These are phyloP conservation scores for Clarireedia sp. DNA, from an alignment of 2,329 filamentous ascomycete species.

Conservation along the genomic window DNA sequence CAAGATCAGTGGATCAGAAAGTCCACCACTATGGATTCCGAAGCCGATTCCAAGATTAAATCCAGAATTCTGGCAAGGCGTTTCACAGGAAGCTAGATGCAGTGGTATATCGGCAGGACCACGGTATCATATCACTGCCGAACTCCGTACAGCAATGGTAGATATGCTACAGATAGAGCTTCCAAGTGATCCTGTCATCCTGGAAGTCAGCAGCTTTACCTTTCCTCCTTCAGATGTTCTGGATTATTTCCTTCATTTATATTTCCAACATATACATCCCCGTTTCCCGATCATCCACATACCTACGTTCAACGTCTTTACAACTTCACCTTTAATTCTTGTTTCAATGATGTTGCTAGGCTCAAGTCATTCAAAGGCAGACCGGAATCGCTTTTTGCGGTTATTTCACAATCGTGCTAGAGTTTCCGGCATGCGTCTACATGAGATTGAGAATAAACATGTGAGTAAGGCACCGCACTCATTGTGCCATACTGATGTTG, in stretches of 20 bases:
- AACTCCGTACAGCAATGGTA: slow-evolving; percentile 17
- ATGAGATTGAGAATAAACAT: slow-evolving; percentile 22
- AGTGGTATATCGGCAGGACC: slow-evolving; percentile 14
- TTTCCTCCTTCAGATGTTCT: slow-evolving; percentile 24
- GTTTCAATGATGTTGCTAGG: slow-evolving; percentile 27
- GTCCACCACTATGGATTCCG: slow-evolving; percentile 10
- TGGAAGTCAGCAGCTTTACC: slow-evolving; percentile 19
- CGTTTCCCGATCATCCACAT: slow-evolving; percentile 24
- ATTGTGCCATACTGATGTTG: slow-evolving; percentile 3
- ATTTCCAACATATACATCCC: slow-evolving; percentile 23
- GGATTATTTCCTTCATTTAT: slow-evolving; percentile 25
- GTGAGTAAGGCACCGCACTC: slow-evolving; percentile 12
- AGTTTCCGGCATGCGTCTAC: slow-evolving; percentile 16
- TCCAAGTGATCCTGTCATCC: slow-evolving; percentile 2
- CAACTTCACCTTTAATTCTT: slow-evolving; percentile 19
- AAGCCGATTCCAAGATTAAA: slow-evolving; percentile 17
- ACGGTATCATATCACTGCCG: slow-evolving; percentile 16
- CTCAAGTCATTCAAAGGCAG: slow-evolving; percentile 22
- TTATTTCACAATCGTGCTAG: slow-evolving; percentile 24
- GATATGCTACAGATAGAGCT: slow-evolving; percentile 6
- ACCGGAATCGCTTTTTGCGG: slow-evolving; percentile 23
- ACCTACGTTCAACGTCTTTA: slow-evolving; percentile 25
- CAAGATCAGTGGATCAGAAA: slow-evolving; percentile 15
- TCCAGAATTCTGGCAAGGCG: slow-evolving; percentile 23
- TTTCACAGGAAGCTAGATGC: slow-evolving; percentile 21